Evolutionary conservation across 2,329 filamentous ascomycete species (phyloP), one percentile per base, ranked within the genome.

Genomic region (Aureobasidium sp.): DNA sequence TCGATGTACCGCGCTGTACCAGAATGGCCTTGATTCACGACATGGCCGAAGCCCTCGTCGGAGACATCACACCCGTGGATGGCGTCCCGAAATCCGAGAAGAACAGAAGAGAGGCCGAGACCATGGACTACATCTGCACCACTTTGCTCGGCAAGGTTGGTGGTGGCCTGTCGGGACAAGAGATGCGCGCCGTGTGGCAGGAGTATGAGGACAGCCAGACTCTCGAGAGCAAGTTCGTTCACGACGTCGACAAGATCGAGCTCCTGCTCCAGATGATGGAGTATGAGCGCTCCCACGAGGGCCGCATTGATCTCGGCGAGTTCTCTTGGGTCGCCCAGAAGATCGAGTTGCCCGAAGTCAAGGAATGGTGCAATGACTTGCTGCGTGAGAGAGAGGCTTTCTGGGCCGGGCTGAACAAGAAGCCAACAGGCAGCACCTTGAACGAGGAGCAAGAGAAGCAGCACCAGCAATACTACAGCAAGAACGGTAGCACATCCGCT

Each of bases 191-290:
- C 9, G 81, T 96, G 54, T 99, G 94, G 90, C 87, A 95, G 69
- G 94, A 99, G 74, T 99, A 99, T 70, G 94, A 99, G 74, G 90
- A 94, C 67, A 86, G 85, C 19, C 69, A 86, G 75, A 97, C 94
- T 9, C 76, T 86, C 15, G 93, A 99, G 71, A 89, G 88, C 66
- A 80, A 86, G 63, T 97, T 93, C 65, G 94, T 99, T 45, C 94
- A 99, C 73, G 94, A 99, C 72, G 84, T 99, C 62, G 94, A 99
- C 76, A 97, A 97, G 84, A 85, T 99, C 73, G 94, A 99, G 77
- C 78, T 99, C 65, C 76, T 99, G 63, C 77, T 95, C 69, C 94
- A 99, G 78, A 96, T 96, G 89, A 78, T 95, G 31, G 94, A 99
- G 74, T 99, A 99, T 70, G 94, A 99, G 81, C 86, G 88, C 68